Evolutionary conservation across 164 flowering plant species (phyloP), one percentile per base, ranked within the genome.

Genomic region (Litsea cubeba): DNA sequence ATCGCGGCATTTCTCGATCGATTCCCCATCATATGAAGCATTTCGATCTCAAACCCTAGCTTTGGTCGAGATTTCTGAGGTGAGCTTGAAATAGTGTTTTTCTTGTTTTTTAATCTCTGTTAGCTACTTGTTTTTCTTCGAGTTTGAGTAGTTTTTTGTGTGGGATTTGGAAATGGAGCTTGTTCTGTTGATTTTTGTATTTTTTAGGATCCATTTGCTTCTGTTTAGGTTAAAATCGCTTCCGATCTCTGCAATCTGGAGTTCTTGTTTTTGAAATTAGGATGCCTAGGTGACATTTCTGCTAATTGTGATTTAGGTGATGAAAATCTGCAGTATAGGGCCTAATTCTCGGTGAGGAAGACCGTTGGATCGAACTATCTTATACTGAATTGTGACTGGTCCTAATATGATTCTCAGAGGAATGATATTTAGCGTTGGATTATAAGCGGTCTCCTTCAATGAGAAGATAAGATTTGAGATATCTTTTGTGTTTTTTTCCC

Each of bases 1-100:
- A 20, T 65, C 28, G 40, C 70, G 8, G 74, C 74, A 75, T 76
- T 65, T 71, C 23, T 51, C 50, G 60, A 32, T 66, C 63, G 49
- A 40, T 73, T 65, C 70, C 49, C 12, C 17, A 50, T 6, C 71
- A 67, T 54, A 18, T 74, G 76, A 51, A 67, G 57, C 66, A 32
- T 35, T 68, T 62, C 40, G 58, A 5, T 14, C 71, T 74, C 30
- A 51, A 20, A 51, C 26, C 64, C 66, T 74, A 40, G 14, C 25
- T 58, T 46, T 65, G 18, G 11, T 50, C n/a, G 14, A 3, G 40
- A n/a, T 68, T 49, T 17, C 71, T 1, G 14, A 71, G 72, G 72
- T 71, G 11, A 71, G 20, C n/a, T 28, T 40, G 69, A 66, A 32
- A 30, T 63, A 28, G 32, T 23, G 24, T 2, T 25, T 63, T 25